A percentile compares a stretch with the other conserved stretches of the same genome.
Conservation (phyloP, 2,329 filamentous ascomycete species). For the Phaeosphaeriaceae sp. region DNA sequence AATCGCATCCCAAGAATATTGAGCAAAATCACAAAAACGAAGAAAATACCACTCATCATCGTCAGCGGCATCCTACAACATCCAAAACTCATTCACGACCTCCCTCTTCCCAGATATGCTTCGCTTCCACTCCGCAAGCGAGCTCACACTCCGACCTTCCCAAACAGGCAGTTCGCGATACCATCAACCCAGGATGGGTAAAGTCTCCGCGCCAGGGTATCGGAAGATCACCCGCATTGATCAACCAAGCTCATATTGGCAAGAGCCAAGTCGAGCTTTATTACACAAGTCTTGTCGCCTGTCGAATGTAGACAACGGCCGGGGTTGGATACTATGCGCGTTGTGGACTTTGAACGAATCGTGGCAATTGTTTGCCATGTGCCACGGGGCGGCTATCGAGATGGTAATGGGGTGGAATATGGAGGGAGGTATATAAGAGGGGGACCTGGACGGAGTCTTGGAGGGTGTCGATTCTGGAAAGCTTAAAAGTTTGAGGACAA, state of each 20-base stretch:
- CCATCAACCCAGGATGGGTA: conserved; percentile 4
- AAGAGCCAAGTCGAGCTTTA: conserved; percentile 18
- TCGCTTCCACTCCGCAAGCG: neutral
- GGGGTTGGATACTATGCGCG: neutral
- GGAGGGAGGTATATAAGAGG: neutral
- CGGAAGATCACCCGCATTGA: conserved; percentile 13
- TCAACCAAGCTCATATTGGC: conserved; percentile 15
- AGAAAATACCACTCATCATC: too few relatives aligned
- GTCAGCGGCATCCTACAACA: too few relatives aligned
- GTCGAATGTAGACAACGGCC: conserved; percentile 9
- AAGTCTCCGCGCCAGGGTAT: conserved; percentile 11
- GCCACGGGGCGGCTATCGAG: neutral
- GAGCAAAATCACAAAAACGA: too few relatives aligned
- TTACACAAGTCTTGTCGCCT: conserved; percentile 18
- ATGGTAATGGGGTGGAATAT: neutral
- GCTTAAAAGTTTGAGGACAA: neutral
- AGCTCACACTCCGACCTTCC: neutral
- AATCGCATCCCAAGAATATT: too few relatives aligned
- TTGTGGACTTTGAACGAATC: too few relatives aligned
- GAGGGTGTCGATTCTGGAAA: neutral
- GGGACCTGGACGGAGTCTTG: neutral
- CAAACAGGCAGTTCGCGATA: conserved; percentile 13
- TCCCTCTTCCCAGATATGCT: neutral
- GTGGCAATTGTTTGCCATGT: neutral
- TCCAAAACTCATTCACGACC: too few relatives aligned